phyloP scores from a whole-genome alignment of 805 yeast species.

The Candida bentonensis region DNA sequence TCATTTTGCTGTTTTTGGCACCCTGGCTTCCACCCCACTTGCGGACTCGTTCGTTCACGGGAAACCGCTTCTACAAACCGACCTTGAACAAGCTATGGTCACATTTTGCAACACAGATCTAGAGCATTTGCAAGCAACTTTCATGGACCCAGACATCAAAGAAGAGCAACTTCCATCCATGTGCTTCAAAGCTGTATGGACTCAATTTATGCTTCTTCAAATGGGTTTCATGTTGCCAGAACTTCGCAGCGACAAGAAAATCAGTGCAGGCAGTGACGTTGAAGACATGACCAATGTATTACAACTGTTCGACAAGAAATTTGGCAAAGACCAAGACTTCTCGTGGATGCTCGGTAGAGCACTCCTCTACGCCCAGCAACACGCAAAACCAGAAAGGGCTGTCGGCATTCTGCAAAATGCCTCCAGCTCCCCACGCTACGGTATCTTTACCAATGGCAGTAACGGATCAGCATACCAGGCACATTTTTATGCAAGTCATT shows the following conservation, averaged over 20 bases:
- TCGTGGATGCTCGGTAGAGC: constrained; percentile 50
- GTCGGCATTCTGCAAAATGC: background rate
- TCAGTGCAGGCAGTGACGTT: background rate
- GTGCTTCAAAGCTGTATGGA: background rate
- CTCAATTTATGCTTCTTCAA: background rate
- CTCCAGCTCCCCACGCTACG: too few species aligned
- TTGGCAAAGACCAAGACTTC: constrained; percentile 30
- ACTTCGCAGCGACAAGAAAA: background rate
- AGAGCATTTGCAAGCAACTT: background rate
- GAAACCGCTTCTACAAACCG: background rate
- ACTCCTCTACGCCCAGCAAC: constrained; percentile 32
- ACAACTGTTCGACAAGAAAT: constrained; percentile 31
- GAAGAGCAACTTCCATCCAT: background rate
- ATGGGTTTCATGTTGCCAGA: background rate
- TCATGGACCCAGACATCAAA: background rate
- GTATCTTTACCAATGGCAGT: too few species aligned
- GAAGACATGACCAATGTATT: constrained; percentile 13
- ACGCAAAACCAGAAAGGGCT: background rate
- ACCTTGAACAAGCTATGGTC: background rate
- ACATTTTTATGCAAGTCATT: too few species aligned
- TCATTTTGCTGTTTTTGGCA: background rate
- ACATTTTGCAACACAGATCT: background rate
- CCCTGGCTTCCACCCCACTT: background rate
- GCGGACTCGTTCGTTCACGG: too few species aligned
- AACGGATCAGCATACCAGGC: too few species aligned